A percentile compares a stretch with the other conserved stretches of the same genome.
These are phyloP conservation scores for Cryptomeria japonica DNA, from an alignment of 75 land plant species.

Conservation along the genomic window DNA sequence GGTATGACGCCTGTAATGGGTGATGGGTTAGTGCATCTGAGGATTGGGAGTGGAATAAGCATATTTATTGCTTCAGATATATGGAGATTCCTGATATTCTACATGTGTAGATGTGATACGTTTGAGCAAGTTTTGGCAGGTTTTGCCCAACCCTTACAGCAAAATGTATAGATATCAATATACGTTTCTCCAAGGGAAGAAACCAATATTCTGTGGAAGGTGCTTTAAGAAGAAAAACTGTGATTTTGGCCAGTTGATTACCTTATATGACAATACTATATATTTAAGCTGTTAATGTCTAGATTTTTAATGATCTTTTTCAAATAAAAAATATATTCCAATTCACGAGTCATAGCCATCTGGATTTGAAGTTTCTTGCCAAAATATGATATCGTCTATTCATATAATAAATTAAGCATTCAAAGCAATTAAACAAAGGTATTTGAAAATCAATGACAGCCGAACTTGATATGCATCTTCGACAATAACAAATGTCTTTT, in stretches of 20 bases:
- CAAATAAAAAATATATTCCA: neutral
- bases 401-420: neutral
- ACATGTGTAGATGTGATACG: neutral
- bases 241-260: neutral
- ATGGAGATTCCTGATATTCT: neutral
- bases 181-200: slow-evolving; percentile 1
- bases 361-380: neutral
- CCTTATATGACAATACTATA: neutral
- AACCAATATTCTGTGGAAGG: neutral
- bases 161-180: neutral
- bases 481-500: neutral
- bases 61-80: neutral
- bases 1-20: neutral
- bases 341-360: neutral
- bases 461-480: too few species aligned
- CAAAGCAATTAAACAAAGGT: neutral
- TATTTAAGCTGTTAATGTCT: neutral
- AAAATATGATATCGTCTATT: neutral
- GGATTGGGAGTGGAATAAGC: neutral
- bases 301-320: neutral
- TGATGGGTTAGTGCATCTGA: neutral
- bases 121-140: neutral
- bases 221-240: neutral
- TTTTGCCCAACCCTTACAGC: neutral
- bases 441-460: too few species aligned